Percentiles rank a stretch among this genome's conserved stretches.
These are phyloP conservation scores for Jasminum sambac DNA, from an alignment of 257 asterid species.

Conservation along the genomic window DNA sequence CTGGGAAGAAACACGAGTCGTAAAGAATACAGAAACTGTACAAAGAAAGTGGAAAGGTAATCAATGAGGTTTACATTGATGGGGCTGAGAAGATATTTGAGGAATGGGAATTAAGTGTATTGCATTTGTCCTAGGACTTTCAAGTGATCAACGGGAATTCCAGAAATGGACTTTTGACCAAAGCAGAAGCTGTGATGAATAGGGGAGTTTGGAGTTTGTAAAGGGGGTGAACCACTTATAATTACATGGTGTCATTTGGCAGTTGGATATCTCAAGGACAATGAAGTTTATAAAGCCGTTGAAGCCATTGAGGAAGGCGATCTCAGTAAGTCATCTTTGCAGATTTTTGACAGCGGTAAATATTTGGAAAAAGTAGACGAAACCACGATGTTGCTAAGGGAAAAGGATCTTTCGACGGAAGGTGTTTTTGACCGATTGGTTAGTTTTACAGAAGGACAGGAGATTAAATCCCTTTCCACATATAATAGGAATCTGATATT, in stretches of 20 bases:
- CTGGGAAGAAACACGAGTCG: constrained; percentile 51
- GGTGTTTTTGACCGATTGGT: constrained; percentile 25
- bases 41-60: constrained; percentile 37
- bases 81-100: constrained; percentile 49
- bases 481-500: not conserved
- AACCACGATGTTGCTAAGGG: constrained; percentile 33
- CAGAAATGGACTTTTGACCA: constrained; percentile 41
- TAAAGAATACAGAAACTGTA: constrained; percentile 46
- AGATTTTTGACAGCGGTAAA: no score
- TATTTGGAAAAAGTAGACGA: constrained; percentile 43
- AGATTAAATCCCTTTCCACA: constrained; percentile 6
- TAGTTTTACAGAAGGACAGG: constrained; percentile 18
- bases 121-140: constrained; percentile 40
- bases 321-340: constrained; percentile 46
- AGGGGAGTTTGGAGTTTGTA: constrained; percentile 36
- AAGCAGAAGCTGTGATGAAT: constrained; percentile 50
- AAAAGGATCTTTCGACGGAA: constrained; percentile 21
- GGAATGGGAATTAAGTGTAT: constrained; percentile 60
- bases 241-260: constrained; percentile 63
- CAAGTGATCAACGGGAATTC: constrained; percentile 60
- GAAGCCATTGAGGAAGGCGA: constrained; percentile 64
- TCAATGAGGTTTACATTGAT: constrained; percentile 50
- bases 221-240: constrained; percentile 49
- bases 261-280: constrained; percentile 43
- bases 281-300: constrained; percentile 37